Evolutionary conservation across 140 eudicot genomes (phyloP).

Genomic region (Anethum foeniculum): DNA sequence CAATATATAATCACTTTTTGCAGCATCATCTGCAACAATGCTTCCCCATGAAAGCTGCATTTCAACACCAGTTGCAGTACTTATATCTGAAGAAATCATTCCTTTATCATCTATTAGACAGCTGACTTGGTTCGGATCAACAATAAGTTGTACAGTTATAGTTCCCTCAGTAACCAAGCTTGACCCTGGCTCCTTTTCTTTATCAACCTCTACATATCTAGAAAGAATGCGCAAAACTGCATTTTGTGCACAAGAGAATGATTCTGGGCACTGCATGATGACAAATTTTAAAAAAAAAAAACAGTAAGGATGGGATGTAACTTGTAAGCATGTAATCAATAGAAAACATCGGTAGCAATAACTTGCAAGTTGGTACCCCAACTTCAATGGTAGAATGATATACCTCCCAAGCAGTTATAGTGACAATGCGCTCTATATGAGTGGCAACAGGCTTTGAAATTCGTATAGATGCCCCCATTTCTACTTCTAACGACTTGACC

Average conservation of each 20-base stretch:
- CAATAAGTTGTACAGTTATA: slow-evolving; percentile 29
- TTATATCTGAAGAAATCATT: slow-evolving; percentile 26
- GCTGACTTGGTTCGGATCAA: slow-evolving; percentile 17
- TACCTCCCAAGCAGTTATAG: slow-evolving; percentile 35
- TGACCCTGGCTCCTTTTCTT: slow-evolving; percentile 4
- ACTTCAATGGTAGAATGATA: not conserved
- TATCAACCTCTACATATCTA: slow-evolving; percentile 22
- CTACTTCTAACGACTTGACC: slow-evolving; percentile 28
- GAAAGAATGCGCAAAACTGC: slow-evolving; percentile 31
- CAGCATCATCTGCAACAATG: slow-evolving; percentile 12
- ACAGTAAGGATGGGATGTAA: not conserved
- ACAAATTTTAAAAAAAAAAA: not conserved
- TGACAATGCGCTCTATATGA: slow-evolving; percentile 31
- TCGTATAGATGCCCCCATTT: slow-evolving; percentile 33
- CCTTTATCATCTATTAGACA: slow-evolving; percentile 18
- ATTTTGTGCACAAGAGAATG: slow-evolving; percentile 30
- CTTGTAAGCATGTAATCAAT: not conserved
- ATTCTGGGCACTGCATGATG: slow-evolving; percentile 21
- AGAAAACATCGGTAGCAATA: not conserved
- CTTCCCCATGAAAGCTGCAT: slow-evolving; percentile 24
- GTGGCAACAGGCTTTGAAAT: slow-evolving; percentile 15
- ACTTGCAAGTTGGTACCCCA: slow-evolving; percentile 3
- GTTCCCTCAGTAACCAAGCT: slow-evolving; percentile 1
- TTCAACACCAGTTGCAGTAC: slow-evolving; percentile 17
- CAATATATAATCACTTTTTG: slow-evolving; percentile 22